These are phyloP conservation scores for Neurospora sublineolata DNA, from an alignment of 495 filamentous ascomycete genomes.

Conservation along the genomic window DNA sequence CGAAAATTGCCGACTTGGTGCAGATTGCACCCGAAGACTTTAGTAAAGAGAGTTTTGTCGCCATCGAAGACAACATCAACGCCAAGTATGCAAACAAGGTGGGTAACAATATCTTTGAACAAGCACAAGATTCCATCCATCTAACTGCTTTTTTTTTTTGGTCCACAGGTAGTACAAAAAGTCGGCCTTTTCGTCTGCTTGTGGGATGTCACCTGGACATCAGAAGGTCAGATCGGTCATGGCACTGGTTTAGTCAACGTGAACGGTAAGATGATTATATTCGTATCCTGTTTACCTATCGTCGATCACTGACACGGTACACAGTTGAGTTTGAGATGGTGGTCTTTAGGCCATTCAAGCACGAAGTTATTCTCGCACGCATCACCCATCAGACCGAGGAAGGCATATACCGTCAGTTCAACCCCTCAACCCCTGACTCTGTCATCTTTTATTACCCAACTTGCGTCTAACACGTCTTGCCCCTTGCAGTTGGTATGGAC, in stretches of 20 bases:
- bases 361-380: conserved; percentile 72
- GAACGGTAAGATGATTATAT: conserved; percentile 48
- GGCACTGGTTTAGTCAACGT: conserved; percentile 82
- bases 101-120: conserved; percentile 5
- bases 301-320: conserved; percentile 1
- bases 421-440: neutral
- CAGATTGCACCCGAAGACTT: conserved; percentile 83
- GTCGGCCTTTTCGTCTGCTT: conserved; percentile 86
- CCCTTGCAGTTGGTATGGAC: conserved; percentile 54
- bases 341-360: conserved; percentile 91
- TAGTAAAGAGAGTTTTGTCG: conserved; percentile 58
- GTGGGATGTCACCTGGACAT: conserved; percentile 73
- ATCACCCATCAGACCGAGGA: conserved; percentile 58
- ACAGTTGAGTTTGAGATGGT: conserved; percentile 82
- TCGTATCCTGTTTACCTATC: neutral
- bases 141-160: neutral
- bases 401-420: conserved; percentile 60
- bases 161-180: conserved; percentile 40
- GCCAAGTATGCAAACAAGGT: conserved; percentile 92
- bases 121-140: neutral
- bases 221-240: conserved; percentile 87
- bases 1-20: conserved; percentile 77
- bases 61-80: conserved; percentile 90
- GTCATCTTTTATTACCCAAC: neutral
- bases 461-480: neutral